These are phyloP conservation scores for Sclerotinia glacialis DNA, from an alignment of 2,329 filamentous ascomycete species.

Conservation along the genomic window DNA sequence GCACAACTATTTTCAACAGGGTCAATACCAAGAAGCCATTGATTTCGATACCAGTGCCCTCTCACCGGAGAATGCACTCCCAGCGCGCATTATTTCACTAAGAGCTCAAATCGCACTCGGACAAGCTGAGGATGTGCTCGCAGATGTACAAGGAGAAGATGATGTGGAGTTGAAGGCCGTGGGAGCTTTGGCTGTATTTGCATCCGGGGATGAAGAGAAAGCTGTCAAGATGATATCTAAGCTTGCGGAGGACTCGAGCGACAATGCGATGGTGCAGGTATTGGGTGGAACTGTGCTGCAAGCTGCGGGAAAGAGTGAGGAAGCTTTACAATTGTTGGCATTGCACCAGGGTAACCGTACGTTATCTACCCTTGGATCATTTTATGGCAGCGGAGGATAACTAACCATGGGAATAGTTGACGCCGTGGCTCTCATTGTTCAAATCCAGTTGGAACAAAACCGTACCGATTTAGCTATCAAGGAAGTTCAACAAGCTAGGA, in stretches of 20 bases:
- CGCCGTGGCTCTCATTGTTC: constrained; percentile 81
- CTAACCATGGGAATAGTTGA: constrained; percentile 49
- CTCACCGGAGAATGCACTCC: constrained; percentile 72
- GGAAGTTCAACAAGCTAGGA: constrained; percentile 79
- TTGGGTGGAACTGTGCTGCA: constrained; percentile 79
- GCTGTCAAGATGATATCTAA: constrained; percentile 64
- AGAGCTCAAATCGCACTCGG: constrained; percentile 82
- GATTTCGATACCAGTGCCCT: constrained; percentile 81
- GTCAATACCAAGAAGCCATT: constrained; percentile 82
- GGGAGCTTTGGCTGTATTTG: constrained; percentile 68
- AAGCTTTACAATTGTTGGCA: constrained; percentile 74
- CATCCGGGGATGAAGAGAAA: constrained; percentile 56
- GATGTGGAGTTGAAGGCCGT: constrained; percentile 75
- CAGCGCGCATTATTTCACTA: constrained; percentile 73
- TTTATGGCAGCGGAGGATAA: background rate
- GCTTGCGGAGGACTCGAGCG: constrained; percentile 62
- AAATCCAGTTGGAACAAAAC: constrained; percentile 91
- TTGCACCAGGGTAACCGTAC: constrained; percentile 84
- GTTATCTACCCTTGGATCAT: constrained; percentile 36
- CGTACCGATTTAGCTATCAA: constrained; percentile 86
- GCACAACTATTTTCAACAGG: constrained; percentile 69
- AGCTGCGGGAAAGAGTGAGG: constrained; percentile 75
- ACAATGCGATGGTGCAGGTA: constrained; percentile 79
- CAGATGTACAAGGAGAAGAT: constrained; percentile 61
- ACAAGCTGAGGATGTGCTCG: constrained; percentile 69